Evolutionary conservation across 495 filamentous ascomycete species (phyloP).

Genomic region (Aspergillus baeticus): DNA sequence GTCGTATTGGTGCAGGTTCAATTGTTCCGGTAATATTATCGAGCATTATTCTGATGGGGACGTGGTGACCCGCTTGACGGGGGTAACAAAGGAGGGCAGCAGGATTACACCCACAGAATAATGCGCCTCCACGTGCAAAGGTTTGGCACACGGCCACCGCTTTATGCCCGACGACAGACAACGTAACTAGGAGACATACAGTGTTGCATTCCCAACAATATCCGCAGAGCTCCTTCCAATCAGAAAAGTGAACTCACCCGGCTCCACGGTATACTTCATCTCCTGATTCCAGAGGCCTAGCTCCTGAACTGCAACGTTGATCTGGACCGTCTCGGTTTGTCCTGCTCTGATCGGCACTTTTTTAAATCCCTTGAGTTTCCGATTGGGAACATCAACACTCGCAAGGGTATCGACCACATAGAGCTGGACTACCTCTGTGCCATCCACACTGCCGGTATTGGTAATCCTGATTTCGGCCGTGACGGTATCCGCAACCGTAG

Average conservation of each 20-base stretch:
- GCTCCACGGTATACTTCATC: constrained; percentile 69
- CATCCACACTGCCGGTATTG: constrained; percentile 53
- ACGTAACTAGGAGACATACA: constrained; percentile 41
- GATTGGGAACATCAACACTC: constrained; percentile 64
- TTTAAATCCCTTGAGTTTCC: constrained; percentile 63
- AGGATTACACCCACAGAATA: too few species aligned
- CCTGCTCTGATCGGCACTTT: constrained; percentile 65
- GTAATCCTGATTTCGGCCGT: constrained; percentile 54
- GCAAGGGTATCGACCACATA: constrained; percentile 62
- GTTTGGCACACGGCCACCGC: too few species aligned
- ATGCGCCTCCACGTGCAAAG: too few species aligned
- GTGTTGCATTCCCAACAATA: constrained; percentile 53
- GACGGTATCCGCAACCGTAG: constrained; percentile 40
- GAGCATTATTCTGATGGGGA: too few species aligned
- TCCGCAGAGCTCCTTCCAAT: constrained; percentile 58
- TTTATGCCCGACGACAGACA: neutral
- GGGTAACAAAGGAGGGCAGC: too few species aligned
- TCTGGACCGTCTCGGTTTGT: constrained; percentile 53
- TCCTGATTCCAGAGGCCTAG: constrained; percentile 60
- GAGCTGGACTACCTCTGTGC: constrained; percentile 67
- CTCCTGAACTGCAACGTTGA: constrained; percentile 49
- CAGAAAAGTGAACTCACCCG: constrained; percentile 59
- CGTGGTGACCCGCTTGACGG: too few species aligned
- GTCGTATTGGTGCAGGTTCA: too few species aligned
- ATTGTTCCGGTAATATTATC: too few species aligned